Percentiles rank a stretch among this genome's conserved stretches.
Evolutionary conservation across 2,329 filamentous ascomycete species (phyloP).

Genomic region (Acrocalymma vagum): DNA sequence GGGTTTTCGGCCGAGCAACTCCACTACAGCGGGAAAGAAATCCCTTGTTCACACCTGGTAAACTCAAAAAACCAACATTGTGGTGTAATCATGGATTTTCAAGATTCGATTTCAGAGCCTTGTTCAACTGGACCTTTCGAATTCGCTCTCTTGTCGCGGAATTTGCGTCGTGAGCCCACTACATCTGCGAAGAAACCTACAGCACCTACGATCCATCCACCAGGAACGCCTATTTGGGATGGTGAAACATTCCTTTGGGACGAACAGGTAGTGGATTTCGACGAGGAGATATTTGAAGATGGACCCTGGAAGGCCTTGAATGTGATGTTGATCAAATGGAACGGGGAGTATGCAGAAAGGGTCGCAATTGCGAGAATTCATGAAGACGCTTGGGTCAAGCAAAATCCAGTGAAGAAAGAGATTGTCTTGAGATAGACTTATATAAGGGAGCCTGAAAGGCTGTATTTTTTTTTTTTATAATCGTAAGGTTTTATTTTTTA

Average conservation of each 20-base stretch:
- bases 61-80: conserved; percentile 29
- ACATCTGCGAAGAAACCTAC: conserved; percentile 19
- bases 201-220: conserved; percentile 33
- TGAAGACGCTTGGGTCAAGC: conserved; percentile 36
- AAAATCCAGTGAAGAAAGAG: conserved; percentile 27
- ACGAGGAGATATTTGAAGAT: conserved; percentile 25
- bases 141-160: conserved; percentile 39
- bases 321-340: conserved; percentile 42
- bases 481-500: too few relatives aligned
- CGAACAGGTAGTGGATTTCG: conserved; percentile 33
- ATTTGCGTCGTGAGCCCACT: conserved; percentile 27
- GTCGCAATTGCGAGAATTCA: conserved; percentile 43
- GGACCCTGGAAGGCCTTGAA: conserved; percentile 44
- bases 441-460: too few relatives aligned
- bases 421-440: conserved; percentile 31
- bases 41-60: conserved; percentile 36
- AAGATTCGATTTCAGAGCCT: conserved; percentile 26
- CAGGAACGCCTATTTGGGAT: conserved; percentile 43
- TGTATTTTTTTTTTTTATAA: too few relatives aligned
- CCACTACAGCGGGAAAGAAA: conserved; percentile 23
- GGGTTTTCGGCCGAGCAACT: conserved; percentile 36
- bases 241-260: conserved; percentile 37
- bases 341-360: conserved; percentile 31
- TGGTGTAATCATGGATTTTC: conserved; percentile 42
- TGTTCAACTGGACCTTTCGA: conserved; percentile 32